These are phyloP conservation scores for Xylaria acuta DNA, from an alignment of 495 filamentous ascomycete genomes.

Conservation along the genomic window DNA sequence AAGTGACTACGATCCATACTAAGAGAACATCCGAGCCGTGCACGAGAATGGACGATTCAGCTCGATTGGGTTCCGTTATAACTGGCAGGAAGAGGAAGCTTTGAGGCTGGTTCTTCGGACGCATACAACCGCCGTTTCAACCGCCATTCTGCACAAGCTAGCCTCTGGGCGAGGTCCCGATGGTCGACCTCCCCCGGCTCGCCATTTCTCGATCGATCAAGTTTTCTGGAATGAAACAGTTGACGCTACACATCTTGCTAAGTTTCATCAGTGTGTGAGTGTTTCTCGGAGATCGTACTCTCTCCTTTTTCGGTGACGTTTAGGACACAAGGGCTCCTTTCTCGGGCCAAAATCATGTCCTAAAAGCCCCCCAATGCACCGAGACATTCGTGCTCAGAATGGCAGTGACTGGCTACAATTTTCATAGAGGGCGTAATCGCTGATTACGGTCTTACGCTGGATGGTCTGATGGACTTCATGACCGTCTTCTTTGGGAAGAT, in stretches of 20 bases:
- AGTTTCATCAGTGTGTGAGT: conserved; percentile 86
- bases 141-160: conserved; percentile 87
- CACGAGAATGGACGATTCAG: conserved; percentile 88
- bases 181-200: conserved; percentile 67
- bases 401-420: background rate
- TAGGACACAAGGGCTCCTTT: background rate
- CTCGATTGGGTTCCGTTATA: conserved; percentile 93
- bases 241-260: conserved; percentile 93
- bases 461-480: conserved; percentile 96
- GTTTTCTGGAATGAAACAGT: conserved; percentile 94
- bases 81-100: conserved; percentile 89
- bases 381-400: background rate
- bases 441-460: conserved; percentile 88
- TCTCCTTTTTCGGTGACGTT: background rate
- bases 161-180: conserved; percentile 66
- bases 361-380: background rate
- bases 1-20: conserved; percentile 82
- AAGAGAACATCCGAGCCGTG: conserved; percentile 80
- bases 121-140: conserved; percentile 90
- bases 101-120: conserved; percentile 90
- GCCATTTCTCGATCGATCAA: conserved; percentile 97
- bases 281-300: background rate
- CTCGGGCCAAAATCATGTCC: background rate
- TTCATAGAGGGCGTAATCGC: conserved; percentile 88
- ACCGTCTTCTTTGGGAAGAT: conserved; percentile 95